Conservation (phyloP, 1,284 basidiomycete genomes). For the Cutaneotrichosporon dermatis region DNA sequence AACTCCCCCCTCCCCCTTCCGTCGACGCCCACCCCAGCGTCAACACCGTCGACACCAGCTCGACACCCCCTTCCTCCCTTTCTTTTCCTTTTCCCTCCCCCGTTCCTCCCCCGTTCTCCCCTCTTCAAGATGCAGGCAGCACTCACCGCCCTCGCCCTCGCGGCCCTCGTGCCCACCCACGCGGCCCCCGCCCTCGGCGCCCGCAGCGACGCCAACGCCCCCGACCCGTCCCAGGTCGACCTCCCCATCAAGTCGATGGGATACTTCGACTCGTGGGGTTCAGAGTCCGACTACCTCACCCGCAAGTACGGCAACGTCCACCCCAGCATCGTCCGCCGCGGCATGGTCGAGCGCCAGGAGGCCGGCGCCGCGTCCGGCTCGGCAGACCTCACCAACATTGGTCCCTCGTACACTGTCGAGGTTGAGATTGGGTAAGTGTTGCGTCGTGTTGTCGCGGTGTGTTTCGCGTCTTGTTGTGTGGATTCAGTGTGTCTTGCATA, state of each 20-base stretch:
- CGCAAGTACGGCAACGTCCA: not conserved
- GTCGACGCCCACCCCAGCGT: not conserved
- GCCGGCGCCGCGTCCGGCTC: not conserved
- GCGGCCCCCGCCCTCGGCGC: not conserved
- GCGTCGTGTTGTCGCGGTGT: not conserved
- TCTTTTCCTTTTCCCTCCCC: not conserved
- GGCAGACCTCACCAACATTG: conserved; percentile 28
- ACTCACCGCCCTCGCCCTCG: not conserved
- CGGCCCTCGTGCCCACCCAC: not conserved
- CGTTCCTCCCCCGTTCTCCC: not conserved
- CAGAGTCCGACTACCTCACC: not conserved
- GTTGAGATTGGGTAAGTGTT: conserved; percentile 25
- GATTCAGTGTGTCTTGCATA: too few species aligned
- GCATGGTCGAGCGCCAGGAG: not conserved
- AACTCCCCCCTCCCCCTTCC: not conserved
- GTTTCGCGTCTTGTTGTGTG: too few species aligned
- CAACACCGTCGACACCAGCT: too few species aligned
- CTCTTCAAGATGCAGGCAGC: not conserved
- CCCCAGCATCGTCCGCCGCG: not conserved
- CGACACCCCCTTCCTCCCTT: not conserved
- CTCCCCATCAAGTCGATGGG: not conserved
- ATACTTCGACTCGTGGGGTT: not conserved
- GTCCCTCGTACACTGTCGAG: conserved; percentile 37
- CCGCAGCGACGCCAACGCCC: not conserved
- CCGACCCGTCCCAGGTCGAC: not conserved